Evolutionary conservation across 768 basidiomycete species (phyloP).

Genomic region (Rhodotorula babjevae): DNA sequence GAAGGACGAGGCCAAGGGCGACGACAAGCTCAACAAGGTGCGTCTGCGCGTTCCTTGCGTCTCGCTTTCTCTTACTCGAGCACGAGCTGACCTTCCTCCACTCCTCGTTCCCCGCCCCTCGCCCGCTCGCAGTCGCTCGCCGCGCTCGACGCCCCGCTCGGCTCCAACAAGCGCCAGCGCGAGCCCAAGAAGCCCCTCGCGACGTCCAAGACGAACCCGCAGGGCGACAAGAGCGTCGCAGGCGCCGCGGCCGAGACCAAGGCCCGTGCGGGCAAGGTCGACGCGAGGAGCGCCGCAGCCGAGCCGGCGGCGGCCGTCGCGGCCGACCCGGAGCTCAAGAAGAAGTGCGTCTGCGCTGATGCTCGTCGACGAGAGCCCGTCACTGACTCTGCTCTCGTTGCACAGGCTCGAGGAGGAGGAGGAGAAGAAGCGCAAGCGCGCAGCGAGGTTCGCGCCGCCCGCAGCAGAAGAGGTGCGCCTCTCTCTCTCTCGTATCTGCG

Average conservation of each 20-base stretch:
- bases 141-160: conserved; percentile 24
- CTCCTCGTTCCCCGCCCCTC: background rate
- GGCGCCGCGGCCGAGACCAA: background rate
- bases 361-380: background rate
- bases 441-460: conserved; percentile 29
- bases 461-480: background rate
- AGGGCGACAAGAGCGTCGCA: conserved; percentile 1
- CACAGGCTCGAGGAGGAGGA: conserved; percentile 37
- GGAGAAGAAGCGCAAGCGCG: conserved; percentile 43
- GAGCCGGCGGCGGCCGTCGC: conserved; percentile 24
- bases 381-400: background rate
- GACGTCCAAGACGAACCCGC: conserved; percentile 9
- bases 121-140: conserved; percentile 13
- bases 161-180: conserved; percentile 11
- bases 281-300: background rate
- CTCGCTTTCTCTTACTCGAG: background rate
- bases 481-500: too few species aligned
- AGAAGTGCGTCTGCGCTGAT: background rate
- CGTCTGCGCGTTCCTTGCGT: background rate
- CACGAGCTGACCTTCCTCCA: too few species aligned
- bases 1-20: background rate
- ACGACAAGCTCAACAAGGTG: conserved; percentile 22
- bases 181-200: conserved; percentile 8
- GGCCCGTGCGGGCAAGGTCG: background rate
- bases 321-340: conserved; percentile 25